phyloP scores from a whole-genome alignment of 768 basidiomycete species.

The Pleurotus giganteus region DNA sequence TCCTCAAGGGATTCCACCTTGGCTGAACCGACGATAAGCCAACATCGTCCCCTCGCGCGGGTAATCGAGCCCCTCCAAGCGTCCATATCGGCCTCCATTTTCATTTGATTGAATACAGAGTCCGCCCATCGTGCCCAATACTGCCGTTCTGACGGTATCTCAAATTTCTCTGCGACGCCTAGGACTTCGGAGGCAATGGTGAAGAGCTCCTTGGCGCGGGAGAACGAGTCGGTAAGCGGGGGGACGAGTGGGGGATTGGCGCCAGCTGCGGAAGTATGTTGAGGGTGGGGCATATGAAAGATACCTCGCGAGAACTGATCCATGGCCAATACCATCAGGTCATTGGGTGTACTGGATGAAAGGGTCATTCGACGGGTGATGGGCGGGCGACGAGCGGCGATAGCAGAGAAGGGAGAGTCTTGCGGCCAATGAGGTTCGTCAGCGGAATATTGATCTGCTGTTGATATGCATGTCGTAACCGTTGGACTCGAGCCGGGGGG shows the following conservation, averaged over 20 bases:
- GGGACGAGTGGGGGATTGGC: constrained; percentile 11
- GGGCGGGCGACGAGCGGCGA: constrained; percentile 47
- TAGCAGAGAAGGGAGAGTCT: constrained; percentile 50
- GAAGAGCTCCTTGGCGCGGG: constrained; percentile 57
- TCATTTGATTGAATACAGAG: constrained; percentile 60
- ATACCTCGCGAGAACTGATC: constrained; percentile 71
- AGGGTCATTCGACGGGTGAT: constrained; percentile 48
- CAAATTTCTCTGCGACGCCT: constrained; percentile 55
- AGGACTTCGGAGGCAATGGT: constrained; percentile 64
- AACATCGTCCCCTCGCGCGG: constrained; percentile 50
- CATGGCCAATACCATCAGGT: constrained; percentile 58
- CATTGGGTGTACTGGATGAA: constrained; percentile 38
- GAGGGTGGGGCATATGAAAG: constrained; percentile 66
- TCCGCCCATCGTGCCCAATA: constrained; percentile 65
- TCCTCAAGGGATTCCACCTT: constrained; percentile 53
- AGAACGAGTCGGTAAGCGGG: constrained; percentile 35
- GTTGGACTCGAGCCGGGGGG: not conserved
- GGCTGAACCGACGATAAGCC: constrained; percentile 56
- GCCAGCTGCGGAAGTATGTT: constrained; percentile 17
- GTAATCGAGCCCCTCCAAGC: constrained; percentile 45
- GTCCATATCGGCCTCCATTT: constrained; percentile 56
- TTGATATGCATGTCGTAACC: constrained; percentile 3
- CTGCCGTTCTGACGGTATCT: constrained; percentile 39
- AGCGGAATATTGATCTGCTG: constrained; percentile 19
- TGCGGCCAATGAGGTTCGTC: constrained; percentile 50